Evolutionary conservation across 192 early-diverging fungal species (phyloP), one percentile per base, ranked within the genome.

Genomic region (Geranomyces variabilis): DNA sequence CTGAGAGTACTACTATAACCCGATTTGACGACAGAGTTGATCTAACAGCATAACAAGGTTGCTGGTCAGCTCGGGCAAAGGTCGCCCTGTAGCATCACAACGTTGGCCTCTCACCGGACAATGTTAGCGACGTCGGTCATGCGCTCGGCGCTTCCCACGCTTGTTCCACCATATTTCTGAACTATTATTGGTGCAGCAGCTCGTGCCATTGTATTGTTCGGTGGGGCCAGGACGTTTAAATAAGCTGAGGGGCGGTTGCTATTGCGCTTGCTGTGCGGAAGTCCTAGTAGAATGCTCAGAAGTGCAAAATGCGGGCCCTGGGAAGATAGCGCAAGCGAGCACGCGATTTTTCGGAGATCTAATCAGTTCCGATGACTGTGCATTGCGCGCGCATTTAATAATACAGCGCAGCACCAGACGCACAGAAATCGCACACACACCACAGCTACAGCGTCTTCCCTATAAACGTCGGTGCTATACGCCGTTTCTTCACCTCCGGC

Each of bases 131-230:
- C 87, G 28, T 82, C 70, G 13, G 77, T 51, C 79, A 88, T 78
- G 21, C 87, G 74, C 43, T 86, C 82, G 13, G 80, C 84, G 44
- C 76, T 95, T 63, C 97, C 96, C 34, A 99, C 92, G 67, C 89
- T 92, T 34, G 97, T 99, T 30, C 97, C 96, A 67, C 97, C 97
- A 87, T 94, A 99, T 86, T 99, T 99, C 41, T 81, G 78, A 19
- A 86, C 76, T 34, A 83, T 68, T n/a, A 68, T 21, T 34, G 63
- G 70, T n/a, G 30, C 26, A 17, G 47, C 28, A 6, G 24, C 66
- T 29, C 48, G 26, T 22, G 66, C 66, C 66, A 67, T 67, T 19
- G 7, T 60, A 41, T 60, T 33, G 2, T 60, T 60, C 7, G n/a
- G 7, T 53, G n/a, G 51, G 51, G 15, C 6, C 24, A 53, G 36